Conservation (phyloP, 306 rosid genomes). For the Carpinus fangiana region DNA sequence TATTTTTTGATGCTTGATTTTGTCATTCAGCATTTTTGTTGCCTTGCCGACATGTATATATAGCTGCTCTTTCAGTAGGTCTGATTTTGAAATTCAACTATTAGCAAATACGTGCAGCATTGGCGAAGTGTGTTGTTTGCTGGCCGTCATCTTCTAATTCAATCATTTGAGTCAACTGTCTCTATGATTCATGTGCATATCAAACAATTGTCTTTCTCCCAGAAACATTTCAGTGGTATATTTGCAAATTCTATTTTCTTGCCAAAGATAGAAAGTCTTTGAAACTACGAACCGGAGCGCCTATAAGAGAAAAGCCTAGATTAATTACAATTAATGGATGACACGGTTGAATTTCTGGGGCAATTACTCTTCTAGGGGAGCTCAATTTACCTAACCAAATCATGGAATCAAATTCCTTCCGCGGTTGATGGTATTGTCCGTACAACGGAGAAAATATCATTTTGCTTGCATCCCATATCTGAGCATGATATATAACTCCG, state of each 20-base stretch:
- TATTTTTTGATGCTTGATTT: conserved; percentile 26
- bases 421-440: background rate
- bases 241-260: background rate
- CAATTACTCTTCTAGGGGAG: background rate
- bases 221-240: background rate
- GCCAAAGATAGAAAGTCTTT: background rate
- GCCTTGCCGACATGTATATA: conserved; percentile 44
- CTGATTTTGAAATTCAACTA: conserved; percentile 17
- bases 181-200: background rate
- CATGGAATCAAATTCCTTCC: background rate
- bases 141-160: background rate
- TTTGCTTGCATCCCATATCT: background rate
- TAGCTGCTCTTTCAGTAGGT: conserved; percentile 23
- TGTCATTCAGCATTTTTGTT: conserved; percentile 15
- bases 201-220: background rate
- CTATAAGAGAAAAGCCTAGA: background rate
- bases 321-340: background rate
- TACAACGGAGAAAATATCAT: background rate
- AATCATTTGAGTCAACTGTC: background rate
- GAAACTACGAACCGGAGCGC: background rate
- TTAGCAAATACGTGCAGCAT: conserved; percentile 27
- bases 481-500: background rate
- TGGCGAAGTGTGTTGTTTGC: conserved; percentile 18
- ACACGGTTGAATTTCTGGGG: background rate
- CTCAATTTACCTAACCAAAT: background rate